Evolutionary conservation across 2,329 filamentous ascomycete genomes (phyloP).

Genomic region (Cercospora zeina): DNA sequence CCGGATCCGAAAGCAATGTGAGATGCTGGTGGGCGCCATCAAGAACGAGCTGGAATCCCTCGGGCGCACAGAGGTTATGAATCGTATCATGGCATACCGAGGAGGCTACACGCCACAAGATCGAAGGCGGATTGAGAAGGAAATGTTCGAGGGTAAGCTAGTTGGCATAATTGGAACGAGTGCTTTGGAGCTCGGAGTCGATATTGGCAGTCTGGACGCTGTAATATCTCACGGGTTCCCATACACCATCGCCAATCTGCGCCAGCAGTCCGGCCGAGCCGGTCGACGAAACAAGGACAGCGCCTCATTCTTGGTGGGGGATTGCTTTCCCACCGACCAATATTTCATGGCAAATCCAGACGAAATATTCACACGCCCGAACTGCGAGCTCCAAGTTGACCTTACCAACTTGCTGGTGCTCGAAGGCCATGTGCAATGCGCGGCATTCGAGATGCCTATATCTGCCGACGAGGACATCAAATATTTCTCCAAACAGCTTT

Average conservation of each 20-base stretch:
- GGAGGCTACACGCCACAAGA: conserved; percentile 94
- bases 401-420: conserved; percentile 86
- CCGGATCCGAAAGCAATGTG: conserved; percentile 81
- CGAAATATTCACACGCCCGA: conserved; percentile 88
- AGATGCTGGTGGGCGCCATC: conserved; percentile 76
- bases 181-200: conserved; percentile 88
- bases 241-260: conserved; percentile 89
- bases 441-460: conserved; percentile 92
- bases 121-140: conserved; percentile 79
- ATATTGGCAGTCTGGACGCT: conserved; percentile 91
- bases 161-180: conserved; percentile 92
- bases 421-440: conserved; percentile 93
- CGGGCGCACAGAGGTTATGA: conserved; percentile 71
- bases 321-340: conserved; percentile 87
- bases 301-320: conserved; percentile 83
- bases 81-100: conserved; percentile 89
- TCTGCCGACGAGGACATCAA: conserved; percentile 68
- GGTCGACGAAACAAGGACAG: conserved; percentile 92
- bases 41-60: conserved; percentile 73
- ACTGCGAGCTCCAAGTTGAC: conserved; percentile 85
- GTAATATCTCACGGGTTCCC: conserved; percentile 94
- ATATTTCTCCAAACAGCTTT: conserved; percentile 78
- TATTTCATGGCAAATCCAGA: conserved; percentile 96
- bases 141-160: conserved; percentile 96
- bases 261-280: conserved; percentile 91